These are phyloP conservation scores for Rubroboletus pulcherrimus DNA, from an alignment of 768 basidiomycete species.

Conservation along the genomic window DNA sequence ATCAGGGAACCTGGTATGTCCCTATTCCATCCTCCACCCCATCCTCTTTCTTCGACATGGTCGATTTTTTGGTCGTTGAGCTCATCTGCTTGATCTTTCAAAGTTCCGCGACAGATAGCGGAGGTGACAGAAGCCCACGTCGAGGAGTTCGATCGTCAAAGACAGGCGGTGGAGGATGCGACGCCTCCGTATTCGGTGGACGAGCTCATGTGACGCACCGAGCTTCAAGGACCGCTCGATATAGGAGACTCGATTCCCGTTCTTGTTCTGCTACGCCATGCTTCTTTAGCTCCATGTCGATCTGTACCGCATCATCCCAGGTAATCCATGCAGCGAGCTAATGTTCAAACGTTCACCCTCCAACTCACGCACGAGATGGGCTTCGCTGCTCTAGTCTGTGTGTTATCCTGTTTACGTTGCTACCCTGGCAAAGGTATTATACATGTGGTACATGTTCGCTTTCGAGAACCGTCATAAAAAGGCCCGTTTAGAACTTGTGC, in stretches of 20 bases:
- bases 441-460: neutral
- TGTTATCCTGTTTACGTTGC: neutral
- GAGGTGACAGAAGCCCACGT: conserved; percentile 12
- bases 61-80: too few relatives aligned
- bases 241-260: too few relatives aligned
- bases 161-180: neutral
- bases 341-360: neutral
- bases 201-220: conserved; percentile 10
- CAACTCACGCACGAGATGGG: neutral
- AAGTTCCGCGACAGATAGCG: conserved; percentile 11
- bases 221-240: neutral
- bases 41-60: neutral
- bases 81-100: neutral
- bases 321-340: neutral
- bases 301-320: neutral
- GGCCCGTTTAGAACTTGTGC: conserved; percentile 26
- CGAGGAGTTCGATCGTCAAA: conserved; percentile 7
- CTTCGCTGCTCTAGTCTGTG: neutral
- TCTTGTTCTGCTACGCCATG: neutral
- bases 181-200: conserved; percentile 8
- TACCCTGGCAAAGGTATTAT: neutral
- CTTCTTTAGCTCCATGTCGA: neutral
- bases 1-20: conserved; percentile 9
- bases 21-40: neutral
- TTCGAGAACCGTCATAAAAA: neutral